phyloP scores from a whole-genome alignment of 2,329 filamentous ascomycete genomes.

The Xylaria digitata region DNA sequence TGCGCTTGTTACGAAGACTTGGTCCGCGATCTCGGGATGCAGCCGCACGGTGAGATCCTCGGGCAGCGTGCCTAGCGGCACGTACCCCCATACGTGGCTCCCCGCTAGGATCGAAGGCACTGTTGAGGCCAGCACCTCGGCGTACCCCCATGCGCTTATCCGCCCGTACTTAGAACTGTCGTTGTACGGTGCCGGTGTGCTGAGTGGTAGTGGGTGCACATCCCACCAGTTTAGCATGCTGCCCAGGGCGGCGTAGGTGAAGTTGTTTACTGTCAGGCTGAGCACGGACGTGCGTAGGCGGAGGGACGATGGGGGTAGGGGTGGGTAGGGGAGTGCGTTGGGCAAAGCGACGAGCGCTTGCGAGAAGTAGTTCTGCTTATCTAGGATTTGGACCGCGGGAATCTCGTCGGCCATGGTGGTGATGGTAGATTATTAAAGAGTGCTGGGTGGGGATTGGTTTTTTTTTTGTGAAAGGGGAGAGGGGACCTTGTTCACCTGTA shows the following conservation, averaged over 20 bases:
- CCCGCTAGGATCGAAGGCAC: constrained; percentile 51
- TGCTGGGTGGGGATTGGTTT: neutral
- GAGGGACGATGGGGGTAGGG: constrained; percentile 47
- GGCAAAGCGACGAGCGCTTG: constrained; percentile 47
- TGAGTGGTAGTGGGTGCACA: constrained; percentile 55
- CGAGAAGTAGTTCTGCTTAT: constrained; percentile 48
- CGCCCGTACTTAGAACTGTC: constrained; percentile 57
- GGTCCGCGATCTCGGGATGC: constrained; percentile 38
- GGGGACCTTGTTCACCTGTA: no score
- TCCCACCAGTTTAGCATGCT: constrained; percentile 54
- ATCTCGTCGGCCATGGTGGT: constrained; percentile 45
- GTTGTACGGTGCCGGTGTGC: constrained; percentile 50
- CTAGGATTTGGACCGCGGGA: constrained; percentile 48
- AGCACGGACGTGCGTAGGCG: constrained; percentile 48
- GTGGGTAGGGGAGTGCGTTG: constrained; percentile 41
- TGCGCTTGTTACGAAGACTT: constrained; percentile 54
- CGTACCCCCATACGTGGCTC: constrained; percentile 56
- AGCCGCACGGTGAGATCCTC: constrained; percentile 53
- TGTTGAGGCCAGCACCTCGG: constrained; percentile 56
- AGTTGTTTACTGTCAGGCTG: constrained; percentile 51
- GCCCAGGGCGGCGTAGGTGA: constrained; percentile 50
- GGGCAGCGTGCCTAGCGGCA: constrained; percentile 55
- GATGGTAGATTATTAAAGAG: neutral
- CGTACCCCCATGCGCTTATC: constrained; percentile 62
- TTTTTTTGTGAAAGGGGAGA: neutral